Evolutionary conservation across 768 basidiomycete species (phyloP), one percentile per base, ranked within the genome.

Genomic region (Lentinula boryana): DNA sequence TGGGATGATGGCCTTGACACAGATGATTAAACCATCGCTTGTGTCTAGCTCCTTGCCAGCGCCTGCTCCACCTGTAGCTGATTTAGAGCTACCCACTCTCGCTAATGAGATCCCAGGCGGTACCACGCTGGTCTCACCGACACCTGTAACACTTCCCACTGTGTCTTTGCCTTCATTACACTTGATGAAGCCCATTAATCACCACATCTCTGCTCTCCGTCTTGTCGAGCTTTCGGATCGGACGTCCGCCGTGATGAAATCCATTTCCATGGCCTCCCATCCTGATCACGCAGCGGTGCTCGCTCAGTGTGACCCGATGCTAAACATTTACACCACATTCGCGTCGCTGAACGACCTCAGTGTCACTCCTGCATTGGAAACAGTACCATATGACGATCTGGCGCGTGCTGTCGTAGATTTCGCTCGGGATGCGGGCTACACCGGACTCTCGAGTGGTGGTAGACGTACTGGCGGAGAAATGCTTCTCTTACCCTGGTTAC

Each of bases 161-260:
- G 33, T 32, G 18, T 33, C 48, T 51, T 57, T 46, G 38, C 52
- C 21, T 48, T 13, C 46, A 21, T 36, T 32, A 8, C 44, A 56
- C 1, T 23, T 16, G 23, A 8, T 23, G 23, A 15, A 23, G 21
- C 21, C 60, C 55, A 40, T 27, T 10, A 38, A 40, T 31, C 48
- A 60, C 36, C 32, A 50, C 35, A 16, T 67, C 68, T 6, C 65
- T 67, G n/a, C 93, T 0, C 78, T 98, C 6, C 87, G 95, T 5
- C 80, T 98, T 15, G 88, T 98, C 63, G 95, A 97, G 71, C 65
- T 83, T 69, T 84, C 91, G 54, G 91, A 96, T 56, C 91, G 96
- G 64, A 88, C 88, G 3, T 94, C 92, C 1, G 88, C 89, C 1
- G 86, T 96, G 56, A 88, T 98, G 84, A 90, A 87, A 68, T 93